Evolutionary conservation across 1,284 basidiomycete species (phyloP).

Genomic region (Takashimella koratensis): DNA sequence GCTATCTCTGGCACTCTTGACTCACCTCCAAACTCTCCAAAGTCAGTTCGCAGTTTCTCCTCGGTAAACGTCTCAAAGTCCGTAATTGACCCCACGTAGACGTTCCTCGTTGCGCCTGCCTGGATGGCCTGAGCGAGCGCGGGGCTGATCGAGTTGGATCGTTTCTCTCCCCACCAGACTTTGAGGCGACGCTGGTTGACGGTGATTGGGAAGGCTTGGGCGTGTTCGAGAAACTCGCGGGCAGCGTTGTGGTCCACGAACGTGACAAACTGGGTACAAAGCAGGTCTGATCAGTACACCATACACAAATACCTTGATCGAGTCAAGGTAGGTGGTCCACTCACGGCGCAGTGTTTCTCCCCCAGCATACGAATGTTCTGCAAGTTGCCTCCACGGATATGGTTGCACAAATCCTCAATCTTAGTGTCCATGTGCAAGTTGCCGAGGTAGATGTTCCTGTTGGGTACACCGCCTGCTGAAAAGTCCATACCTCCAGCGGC

Average conservation of each 20-base stretch:
- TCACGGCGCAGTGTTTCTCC: slow-evolving; percentile 87
- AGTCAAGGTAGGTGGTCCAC: slow-evolving; percentile 23
- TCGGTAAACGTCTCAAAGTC: slow-evolving; percentile 85
- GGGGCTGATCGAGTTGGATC: slow-evolving; percentile 75
- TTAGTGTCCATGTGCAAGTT: slow-evolving; percentile 92
- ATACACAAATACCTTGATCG: slow-evolving; percentile 19
- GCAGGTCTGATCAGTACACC: slow-evolving; percentile 10
- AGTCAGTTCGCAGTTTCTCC: slow-evolving; percentile 80
- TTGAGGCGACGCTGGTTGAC: slow-evolving; percentile 87
- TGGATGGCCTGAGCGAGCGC: slow-evolving; percentile 75
- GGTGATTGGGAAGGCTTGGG: slow-evolving; percentile 78
- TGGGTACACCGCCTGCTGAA: slow-evolving; percentile 41
- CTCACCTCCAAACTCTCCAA: slow-evolving; percentile 76
- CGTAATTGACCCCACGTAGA: slow-evolving; percentile 88
- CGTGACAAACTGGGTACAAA: slow-evolving; percentile 67
- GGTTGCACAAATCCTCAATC: slow-evolving; percentile 87
- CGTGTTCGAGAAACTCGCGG: slow-evolving; percentile 85
- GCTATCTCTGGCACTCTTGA: too few species aligned
- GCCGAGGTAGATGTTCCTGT: slow-evolving; percentile 86
- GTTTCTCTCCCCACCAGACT: slow-evolving; percentile 86
- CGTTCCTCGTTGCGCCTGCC: slow-evolving; percentile 85
- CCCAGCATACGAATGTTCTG: slow-evolving; percentile 81
- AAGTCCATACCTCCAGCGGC: slow-evolving; percentile 9
- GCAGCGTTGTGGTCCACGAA: slow-evolving; percentile 86
- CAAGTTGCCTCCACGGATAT: slow-evolving; percentile 84